Conservation (phyloP, 2,329 filamentous ascomycete species). For the Phaeosphaeria sp. region DNA sequence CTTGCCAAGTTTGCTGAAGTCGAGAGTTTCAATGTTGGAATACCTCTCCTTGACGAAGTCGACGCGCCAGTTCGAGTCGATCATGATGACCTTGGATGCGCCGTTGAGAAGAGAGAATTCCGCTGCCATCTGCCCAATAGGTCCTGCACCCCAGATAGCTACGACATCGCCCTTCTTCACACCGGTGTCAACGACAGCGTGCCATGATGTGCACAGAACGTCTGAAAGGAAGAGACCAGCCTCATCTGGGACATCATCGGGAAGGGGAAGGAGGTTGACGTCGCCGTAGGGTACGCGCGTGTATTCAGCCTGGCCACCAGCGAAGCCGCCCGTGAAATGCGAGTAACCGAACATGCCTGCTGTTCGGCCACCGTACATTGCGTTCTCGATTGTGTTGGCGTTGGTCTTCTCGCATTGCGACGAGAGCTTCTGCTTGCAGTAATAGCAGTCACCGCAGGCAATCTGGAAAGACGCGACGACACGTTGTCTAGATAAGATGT, state of each 20-base stretch:
- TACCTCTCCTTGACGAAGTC: constrained; percentile 71
- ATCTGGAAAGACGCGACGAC: constrained; percentile 91
- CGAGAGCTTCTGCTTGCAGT: constrained; percentile 78
- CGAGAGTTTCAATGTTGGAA: constrained; percentile 70
- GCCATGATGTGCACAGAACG: constrained; percentile 79
- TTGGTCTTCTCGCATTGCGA: constrained; percentile 85
- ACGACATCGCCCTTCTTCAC: constrained; percentile 80
- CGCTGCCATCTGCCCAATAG: constrained; percentile 81
- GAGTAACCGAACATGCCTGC: constrained; percentile 68
- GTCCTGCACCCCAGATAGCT: constrained; percentile 86
- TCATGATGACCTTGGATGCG: constrained; percentile 76
- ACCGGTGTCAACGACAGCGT: constrained; percentile 81
- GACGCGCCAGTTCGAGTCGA: constrained; percentile 77
- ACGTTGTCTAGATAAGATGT: constrained; percentile 52
- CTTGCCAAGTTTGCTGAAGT: constrained; percentile 70
- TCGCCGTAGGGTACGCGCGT: constrained; percentile 82
- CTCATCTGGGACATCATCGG: constrained; percentile 82
- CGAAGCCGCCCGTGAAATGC: constrained; percentile 84
- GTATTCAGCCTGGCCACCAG: constrained; percentile 87
- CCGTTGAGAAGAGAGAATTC: constrained; percentile 73
- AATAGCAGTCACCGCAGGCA: constrained; percentile 72
- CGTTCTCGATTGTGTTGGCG: constrained; percentile 71
- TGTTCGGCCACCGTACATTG: constrained; percentile 80
- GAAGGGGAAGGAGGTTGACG: constrained; percentile 80
- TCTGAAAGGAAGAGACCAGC: constrained; percentile 83